Evolutionary conservation across 352 stramenopile genomes (phyloP).

Genomic region (Globisporangium splendens): DNA sequence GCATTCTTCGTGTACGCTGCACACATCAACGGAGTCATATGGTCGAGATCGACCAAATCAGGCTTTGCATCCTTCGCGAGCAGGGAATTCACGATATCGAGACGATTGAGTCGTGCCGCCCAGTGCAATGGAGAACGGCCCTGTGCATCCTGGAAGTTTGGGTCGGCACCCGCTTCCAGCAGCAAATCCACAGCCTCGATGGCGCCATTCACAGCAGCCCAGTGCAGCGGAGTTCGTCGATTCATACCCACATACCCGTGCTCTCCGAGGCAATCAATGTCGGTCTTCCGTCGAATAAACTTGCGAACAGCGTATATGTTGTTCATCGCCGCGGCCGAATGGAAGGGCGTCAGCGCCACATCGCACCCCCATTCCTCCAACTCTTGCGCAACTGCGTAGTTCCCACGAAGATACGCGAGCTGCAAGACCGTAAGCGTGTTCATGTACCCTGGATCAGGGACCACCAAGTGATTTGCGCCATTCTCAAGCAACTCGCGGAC

Average conservation of each 20-base stretch:
- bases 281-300: conserved; percentile 52
- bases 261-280: conserved; percentile 72
- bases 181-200: conserved; percentile 56
- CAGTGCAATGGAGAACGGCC: conserved; percentile 76
- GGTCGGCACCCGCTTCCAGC: conserved; percentile 58
- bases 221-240: conserved; percentile 73
- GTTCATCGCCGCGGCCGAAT: conserved; percentile 58
- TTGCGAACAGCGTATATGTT: conserved; percentile 54
- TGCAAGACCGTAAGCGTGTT: conserved; percentile 81
- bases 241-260: conserved; percentile 81
- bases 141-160: conserved; percentile 72
- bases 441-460: conserved; percentile 75
- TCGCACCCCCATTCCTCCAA: conserved; percentile 80
- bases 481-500: conserved; percentile 60
- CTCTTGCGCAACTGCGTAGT: conserved; percentile 71
- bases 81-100: conserved; percentile 48
- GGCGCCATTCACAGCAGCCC: conserved; percentile 67
- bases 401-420: conserved; percentile 70
- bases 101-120: conserved; percentile 60
- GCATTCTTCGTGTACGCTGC: conserved; percentile 43
- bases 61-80: conserved; percentile 36
- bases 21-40: conserved; percentile 70
- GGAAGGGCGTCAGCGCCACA: conserved; percentile 76
- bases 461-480: conserved; percentile 57
- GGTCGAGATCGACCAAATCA: conserved; percentile 48